Base-by-base conservation (phyloP, 768 basidiomycete species). In the Lyophyllum atratum region DNA sequence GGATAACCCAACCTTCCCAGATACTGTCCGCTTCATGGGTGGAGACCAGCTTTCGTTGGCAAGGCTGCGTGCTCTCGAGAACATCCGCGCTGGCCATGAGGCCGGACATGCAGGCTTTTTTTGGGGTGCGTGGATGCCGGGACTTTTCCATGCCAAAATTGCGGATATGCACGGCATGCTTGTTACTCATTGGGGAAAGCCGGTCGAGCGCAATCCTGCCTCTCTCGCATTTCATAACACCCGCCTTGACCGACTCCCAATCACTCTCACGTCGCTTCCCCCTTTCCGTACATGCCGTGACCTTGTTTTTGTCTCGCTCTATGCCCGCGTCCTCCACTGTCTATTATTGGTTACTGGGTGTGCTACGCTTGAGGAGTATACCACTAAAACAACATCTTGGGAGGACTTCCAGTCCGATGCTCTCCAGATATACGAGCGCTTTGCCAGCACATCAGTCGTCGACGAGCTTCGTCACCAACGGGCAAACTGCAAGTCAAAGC, bases 21-120 rank as follows among this genome's bases (percentile, higher is more conserved):
- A 22, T 5, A 5, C 7, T 5, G 40, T 42, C 14, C 58, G 52
- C 2, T 58, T 69, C 49, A 39, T 60, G 15, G 40, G 24, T 22
- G 76, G 76, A 9, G 75, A 77, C 54, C 77, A 77, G 58, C 66
- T 79, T 0, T 70, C 76, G 0, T 59, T 76, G 21, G 68, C 73
- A 0, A 69, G 73, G 0, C 57, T 74, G 3, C 71, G 73, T 0
- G 54, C 74, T 1, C 29, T 76, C 2, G 60, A 62, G 26, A 61
- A 49, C 40, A 66, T 71, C 21, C 70, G 73, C 0, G 68, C 68
- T 3, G 72, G 73, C 12, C 69, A 76, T 26, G 70, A 75, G 46
- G 44, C 33, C 12, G 69, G 67, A 0, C 59, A 59, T 21, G 22
- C 56, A 1, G 64, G 67, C 0, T 71, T 69, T 40, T 58, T 64